A percentile compares a stretch with the other conserved stretches of the same genome.
phyloP scores from a whole-genome alignment of 2,329 filamentous ascomycete genomes.

The Trichophyton mentagrophytes region DNA sequence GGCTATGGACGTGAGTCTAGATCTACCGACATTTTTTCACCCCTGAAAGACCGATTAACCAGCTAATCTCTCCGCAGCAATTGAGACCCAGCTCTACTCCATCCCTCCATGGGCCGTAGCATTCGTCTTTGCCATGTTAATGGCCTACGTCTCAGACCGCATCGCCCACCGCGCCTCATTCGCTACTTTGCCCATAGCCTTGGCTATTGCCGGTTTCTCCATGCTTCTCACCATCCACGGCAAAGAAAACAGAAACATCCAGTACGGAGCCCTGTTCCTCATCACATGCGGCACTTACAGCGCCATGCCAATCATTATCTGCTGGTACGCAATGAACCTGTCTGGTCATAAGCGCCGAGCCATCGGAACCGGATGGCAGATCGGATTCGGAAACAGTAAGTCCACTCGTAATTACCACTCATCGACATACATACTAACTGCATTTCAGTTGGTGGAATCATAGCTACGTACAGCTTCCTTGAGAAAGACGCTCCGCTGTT shows the following conservation, averaged over 20 bases:
- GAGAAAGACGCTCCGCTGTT: slow-evolving; percentile 55
- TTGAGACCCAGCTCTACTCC: slow-evolving; percentile 39
- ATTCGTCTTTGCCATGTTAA: slow-evolving; percentile 64
- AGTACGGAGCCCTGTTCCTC: slow-evolving; percentile 73
- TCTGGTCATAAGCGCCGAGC: slow-evolving; percentile 58
- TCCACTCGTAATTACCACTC: slow-evolving; percentile 2
- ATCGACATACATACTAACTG: neutral
- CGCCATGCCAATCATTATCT: slow-evolving; percentile 79
- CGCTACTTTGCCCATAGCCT: slow-evolving; percentile 51
- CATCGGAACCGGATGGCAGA: slow-evolving; percentile 62
- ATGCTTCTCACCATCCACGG: slow-evolving; percentile 62
- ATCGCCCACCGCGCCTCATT: slow-evolving; percentile 63
- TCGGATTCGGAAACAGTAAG: slow-evolving; percentile 57
- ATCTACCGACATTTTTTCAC: neutral
- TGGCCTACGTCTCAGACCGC: slow-evolving; percentile 61
- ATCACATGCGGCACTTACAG: slow-evolving; percentile 68
- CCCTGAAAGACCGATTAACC: neutral
- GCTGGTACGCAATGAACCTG: slow-evolving; percentile 73
- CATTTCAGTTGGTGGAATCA: slow-evolving; percentile 54
- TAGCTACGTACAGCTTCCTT: slow-evolving; percentile 59
- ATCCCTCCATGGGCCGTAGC: slow-evolving; percentile 55
- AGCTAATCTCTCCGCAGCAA: slow-evolving; percentile 22
- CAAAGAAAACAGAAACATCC: slow-evolving; percentile 41
- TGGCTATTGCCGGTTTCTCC: slow-evolving; percentile 61
- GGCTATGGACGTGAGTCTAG: slow-evolving; percentile 40